Evolutionary conservation across 495 filamentous ascomycete species (phyloP).

Genomic region (Cetradonia linearis): DNA sequence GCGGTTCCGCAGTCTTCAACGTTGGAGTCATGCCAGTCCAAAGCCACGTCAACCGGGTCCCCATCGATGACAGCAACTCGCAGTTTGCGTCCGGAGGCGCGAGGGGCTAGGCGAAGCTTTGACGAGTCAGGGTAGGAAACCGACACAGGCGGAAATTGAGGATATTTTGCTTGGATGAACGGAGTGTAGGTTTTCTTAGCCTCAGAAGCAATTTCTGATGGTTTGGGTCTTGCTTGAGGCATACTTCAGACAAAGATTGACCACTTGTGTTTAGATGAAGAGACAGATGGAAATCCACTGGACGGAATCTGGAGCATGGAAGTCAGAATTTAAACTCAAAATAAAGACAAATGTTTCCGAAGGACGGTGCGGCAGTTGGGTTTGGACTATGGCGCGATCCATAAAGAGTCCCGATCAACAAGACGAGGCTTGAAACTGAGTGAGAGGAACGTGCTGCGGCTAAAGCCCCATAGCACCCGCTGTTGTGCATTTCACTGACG

Average conservation of each 20-base stretch:
- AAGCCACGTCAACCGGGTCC: constrained; percentile 58
- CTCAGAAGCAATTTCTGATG: constrained; percentile 59
- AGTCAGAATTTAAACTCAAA: constrained; percentile 2
- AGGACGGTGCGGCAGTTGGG: background rate
- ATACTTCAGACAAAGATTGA: constrained; percentile 30
- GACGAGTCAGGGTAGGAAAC: constrained; percentile 31
- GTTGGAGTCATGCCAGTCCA: constrained; percentile 45
- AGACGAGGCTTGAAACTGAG: background rate
- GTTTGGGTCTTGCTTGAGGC: constrained; percentile 53
- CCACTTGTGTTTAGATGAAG: background rate
- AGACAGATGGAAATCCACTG: background rate
- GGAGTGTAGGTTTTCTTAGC: constrained; percentile 56
- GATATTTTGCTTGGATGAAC: constrained; percentile 42
- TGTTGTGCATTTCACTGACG: background rate
- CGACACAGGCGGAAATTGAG: constrained; percentile 41
- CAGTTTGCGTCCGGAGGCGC: constrained; percentile 25
- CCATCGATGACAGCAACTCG: constrained; percentile 47
- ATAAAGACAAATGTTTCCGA: background rate
- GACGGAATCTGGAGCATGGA: background rate
- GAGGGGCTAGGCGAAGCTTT: constrained; percentile 26
- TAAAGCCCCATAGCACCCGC: background rate
- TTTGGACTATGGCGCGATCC: background rate
- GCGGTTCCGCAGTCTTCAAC: constrained; percentile 7
- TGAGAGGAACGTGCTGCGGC: background rate
- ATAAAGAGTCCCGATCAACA: background rate